These are phyloP conservation scores for Bretziella fagacearum DNA, from an alignment of 2,329 filamentous ascomycete species.

Conservation along the genomic window DNA sequence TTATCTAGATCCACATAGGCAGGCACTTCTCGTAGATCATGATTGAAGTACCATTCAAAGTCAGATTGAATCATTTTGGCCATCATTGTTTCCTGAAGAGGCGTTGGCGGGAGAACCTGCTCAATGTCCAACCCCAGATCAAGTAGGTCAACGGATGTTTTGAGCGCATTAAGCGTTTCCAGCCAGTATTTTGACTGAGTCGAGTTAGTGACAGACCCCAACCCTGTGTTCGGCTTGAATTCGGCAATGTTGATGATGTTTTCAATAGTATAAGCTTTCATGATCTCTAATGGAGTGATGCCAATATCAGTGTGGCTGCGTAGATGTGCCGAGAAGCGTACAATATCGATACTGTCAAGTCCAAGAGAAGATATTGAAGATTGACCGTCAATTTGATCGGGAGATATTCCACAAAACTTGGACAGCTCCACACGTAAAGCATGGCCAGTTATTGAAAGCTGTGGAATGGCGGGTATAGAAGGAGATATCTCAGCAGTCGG, in stretches of 20 bases:
- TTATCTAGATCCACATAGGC: conserved; percentile 34
- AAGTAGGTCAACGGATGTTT: neutral
- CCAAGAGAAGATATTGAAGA: conserved; percentile 66
- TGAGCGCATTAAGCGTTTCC: neutral
- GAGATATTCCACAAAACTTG: conserved; percentile 37
- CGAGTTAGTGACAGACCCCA: neutral
- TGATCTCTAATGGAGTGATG: conserved; percentile 58
- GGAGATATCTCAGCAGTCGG: no score
- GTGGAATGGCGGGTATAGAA: no score
- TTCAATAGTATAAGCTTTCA: conserved; percentile 51
- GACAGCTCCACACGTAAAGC: conserved; percentile 1
- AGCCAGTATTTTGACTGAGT: neutral
- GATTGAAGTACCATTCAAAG: conserved; percentile 68
- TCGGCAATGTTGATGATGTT: conserved; percentile 29
- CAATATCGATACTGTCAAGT: conserved; percentile 80
- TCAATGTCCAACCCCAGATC: conserved; percentile 28
- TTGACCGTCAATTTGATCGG: conserved; percentile 34
- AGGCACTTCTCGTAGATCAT: conserved; percentile 53
- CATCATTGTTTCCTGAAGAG: conserved; percentile 75
- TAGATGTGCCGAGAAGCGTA: conserved; percentile 62
- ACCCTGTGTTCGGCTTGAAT: neutral
- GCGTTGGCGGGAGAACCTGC: conserved; percentile 54
- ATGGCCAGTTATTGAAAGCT: no score
- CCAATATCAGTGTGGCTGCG: conserved; percentile 33
- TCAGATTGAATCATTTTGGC: conserved; percentile 63